Percentiles rank a stretch among this genome's conserved stretches.
These are phyloP conservation scores for Stagonosporopsis chrysanthemi DNA, from an alignment of 2,329 filamentous ascomycete species.

Conservation along the genomic window DNA sequence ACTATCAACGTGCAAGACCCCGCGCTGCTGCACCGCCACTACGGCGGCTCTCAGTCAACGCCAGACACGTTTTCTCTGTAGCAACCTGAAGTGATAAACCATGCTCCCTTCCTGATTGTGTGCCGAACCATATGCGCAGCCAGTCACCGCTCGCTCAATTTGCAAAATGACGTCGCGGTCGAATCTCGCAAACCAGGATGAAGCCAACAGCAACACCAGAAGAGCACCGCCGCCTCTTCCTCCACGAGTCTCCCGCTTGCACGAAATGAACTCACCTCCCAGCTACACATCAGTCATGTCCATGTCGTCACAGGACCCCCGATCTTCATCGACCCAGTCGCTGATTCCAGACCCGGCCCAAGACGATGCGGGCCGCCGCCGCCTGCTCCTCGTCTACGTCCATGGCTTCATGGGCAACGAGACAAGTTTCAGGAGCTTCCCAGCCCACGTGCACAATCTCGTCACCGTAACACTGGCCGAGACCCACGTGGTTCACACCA, in stretches of 20 bases:
- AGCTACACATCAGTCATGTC: slow-evolving; percentile 32
- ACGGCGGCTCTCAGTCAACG: neutral
- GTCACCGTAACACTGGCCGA: slow-evolving; percentile 71
- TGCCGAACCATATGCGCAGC: slow-evolving; percentile 18
- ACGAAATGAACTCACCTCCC: slow-evolving; percentile 25
- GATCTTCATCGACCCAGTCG: slow-evolving; percentile 57
- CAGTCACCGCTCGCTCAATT: slow-evolving; percentile 19
- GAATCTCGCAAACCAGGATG: slow-evolving; percentile 25
- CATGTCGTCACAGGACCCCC: slow-evolving; percentile 51
- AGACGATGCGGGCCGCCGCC: slow-evolving; percentile 52
- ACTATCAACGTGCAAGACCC: slow-evolving; percentile 2
- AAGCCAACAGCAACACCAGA: slow-evolving; percentile 19
- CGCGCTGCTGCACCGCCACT: slow-evolving; percentile 19
- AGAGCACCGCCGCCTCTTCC: slow-evolving; percentile 42
- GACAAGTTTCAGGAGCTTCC: slow-evolving; percentile 86
- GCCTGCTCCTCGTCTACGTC: slow-evolving; percentile 80
- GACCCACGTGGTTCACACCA: slow-evolving; percentile 83
- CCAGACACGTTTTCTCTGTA: slow-evolving; percentile 4
- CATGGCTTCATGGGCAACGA: slow-evolving; percentile 92
- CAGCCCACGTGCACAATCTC: slow-evolving; percentile 82
- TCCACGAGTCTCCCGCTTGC: slow-evolving; percentile 31
- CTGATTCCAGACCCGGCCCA: slow-evolving; percentile 49
- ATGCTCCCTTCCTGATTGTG: slow-evolving; percentile 14
- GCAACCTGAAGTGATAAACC: slow-evolving; percentile 8
- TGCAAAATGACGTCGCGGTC: slow-evolving; percentile 32